Percentiles rank a stretch among this genome's conserved stretches.
These are phyloP conservation scores for Plectosphaerella sp. DNA, from an alignment of 2,329 filamentous ascomycete genomes.

Conservation along the genomic window DNA sequence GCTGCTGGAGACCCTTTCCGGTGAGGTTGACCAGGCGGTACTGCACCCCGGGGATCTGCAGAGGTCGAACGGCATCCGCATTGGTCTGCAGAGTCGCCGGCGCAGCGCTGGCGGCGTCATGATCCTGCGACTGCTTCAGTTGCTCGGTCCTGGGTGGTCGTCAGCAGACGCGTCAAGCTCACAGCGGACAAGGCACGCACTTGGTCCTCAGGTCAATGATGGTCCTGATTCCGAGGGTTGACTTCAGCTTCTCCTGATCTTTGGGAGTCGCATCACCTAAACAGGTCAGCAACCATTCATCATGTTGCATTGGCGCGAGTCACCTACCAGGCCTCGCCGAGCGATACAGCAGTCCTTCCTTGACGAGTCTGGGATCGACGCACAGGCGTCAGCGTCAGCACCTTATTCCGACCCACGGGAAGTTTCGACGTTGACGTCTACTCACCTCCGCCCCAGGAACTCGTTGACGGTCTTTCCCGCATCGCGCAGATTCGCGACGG, in stretches of 20 bases:
- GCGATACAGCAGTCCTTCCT: conserved; percentile 62
- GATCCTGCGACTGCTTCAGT: conserved; percentile 61
- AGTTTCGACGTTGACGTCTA: neutral
- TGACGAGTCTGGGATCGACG: conserved; percentile 34
- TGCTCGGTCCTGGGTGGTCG: conserved; percentile 60
- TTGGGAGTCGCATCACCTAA: conserved; percentile 64
- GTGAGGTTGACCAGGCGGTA: conserved; percentile 72
- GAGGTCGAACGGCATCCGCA: conserved; percentile 45
- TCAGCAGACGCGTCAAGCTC: neutral
- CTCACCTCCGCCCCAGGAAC: conserved; percentile 44
- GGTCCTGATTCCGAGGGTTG: conserved; percentile 61
- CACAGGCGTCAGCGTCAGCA: neutral
- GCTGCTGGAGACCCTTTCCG: conserved; percentile 64
- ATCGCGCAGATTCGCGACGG: conserved; percentile 72
- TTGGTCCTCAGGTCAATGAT: conserved; percentile 78
- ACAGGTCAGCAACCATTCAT: neutral
- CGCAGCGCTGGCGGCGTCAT: conserved; percentile 38
- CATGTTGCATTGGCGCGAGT: neutral
- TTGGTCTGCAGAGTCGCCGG: conserved; percentile 44
- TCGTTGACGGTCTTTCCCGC: conserved; percentile 64
- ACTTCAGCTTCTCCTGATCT: conserved; percentile 57
- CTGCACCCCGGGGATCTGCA: conserved; percentile 58
- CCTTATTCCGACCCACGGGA: neutral
- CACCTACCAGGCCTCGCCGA: conserved; percentile 57
- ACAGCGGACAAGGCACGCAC: conserved; percentile 33